Base-by-base conservation (phyloP, 73 alveolate genomes). In the Paramecium biaurelia region DNA sequence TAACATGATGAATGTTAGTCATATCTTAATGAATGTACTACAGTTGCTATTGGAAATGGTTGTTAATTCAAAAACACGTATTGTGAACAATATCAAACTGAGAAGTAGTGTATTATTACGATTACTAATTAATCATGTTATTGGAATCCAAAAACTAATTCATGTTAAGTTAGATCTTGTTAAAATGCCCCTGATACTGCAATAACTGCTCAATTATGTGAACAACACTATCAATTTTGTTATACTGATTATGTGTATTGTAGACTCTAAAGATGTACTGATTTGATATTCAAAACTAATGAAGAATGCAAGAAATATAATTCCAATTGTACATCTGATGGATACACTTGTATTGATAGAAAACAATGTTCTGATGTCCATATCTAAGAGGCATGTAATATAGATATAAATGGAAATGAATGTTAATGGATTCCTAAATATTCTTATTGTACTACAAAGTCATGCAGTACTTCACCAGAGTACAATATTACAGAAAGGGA, bases 301-400 rank as follows among this genome's bases (percentile, higher is more conserved):
- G 32, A 79, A 8, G 45, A 79, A 79, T 79, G 90, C 23, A 18
- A 47, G 47, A 21, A 24, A 79, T 42, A 30, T 23, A 35, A 35
- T 24, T 74, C 58, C 3, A 79, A 41, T 79, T 79, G 90, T 20
- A 45, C 90, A 18, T 24, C 90, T 11, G 56, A 79, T 79, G 90
- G 90, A 79, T 2, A 11, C 0, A 10, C 28, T 24, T 79, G 90
- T 24, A 79, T 79, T 42, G 74, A 41, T 24, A 10, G 90, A 8
- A 47, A 26, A 45, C 10, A 35, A 5, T 79, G 90, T 79, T 41
- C 70, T n/a, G 90, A 79, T 20, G 90, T 15, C 5, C 41, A 7
- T 15, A n/a, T 23, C 1, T 21, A 18, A 24, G 56, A 34, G 14
- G 87, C 87, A 15, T 74, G 87, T 20, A 74, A 32, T 74, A 79